Percentiles rank a stretch among this genome's conserved stretches.
Conservation (phyloP, 176 grass and related monocot species). For the Lolium multiflorum region DNA sequence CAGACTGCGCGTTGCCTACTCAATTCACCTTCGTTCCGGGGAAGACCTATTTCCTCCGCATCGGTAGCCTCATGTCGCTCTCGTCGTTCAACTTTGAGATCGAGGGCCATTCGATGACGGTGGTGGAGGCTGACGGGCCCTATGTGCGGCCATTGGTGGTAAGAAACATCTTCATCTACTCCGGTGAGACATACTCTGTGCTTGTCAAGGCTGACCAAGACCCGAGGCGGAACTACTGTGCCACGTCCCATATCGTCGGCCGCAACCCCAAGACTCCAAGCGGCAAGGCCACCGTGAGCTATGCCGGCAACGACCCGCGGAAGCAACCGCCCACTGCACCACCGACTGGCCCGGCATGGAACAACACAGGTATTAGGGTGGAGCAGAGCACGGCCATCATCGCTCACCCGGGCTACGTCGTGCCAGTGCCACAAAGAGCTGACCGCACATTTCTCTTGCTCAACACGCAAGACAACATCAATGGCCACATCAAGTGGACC, state of each 20-base stretch:
- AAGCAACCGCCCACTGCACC: constrained; percentile 22
- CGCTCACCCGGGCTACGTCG: constrained; percentile 47
- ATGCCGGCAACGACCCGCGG: constrained; percentile 30
- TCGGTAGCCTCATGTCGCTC: constrained; percentile 68
- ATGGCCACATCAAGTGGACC: constrained; percentile 50
- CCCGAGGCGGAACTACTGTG: constrained; percentile 68
- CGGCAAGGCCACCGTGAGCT: constrained; percentile 59
- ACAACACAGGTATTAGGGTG: constrained; percentile 49
- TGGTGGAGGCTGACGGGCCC: constrained; percentile 75
- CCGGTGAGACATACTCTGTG: constrained; percentile 82
- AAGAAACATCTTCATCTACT: constrained; percentile 70
- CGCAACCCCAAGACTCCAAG: constrained; percentile 49
- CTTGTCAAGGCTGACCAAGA: constrained; percentile 68
- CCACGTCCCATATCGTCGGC: constrained; percentile 51
- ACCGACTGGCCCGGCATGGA: constrained; percentile 54
- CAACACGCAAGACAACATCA: constrained; percentile 65
- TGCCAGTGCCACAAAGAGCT: constrained; percentile 35
- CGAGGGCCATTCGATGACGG: constrained; percentile 63
- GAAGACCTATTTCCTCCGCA: constrained; percentile 74
- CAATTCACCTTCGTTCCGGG: constrained; percentile 61
- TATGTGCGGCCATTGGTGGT: constrained; percentile 61
- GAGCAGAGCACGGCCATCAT: constrained; percentile 49
- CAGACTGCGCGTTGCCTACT: constrained; percentile 40
- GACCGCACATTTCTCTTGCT: constrained; percentile 59
- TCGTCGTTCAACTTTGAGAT: constrained; percentile 79